These are phyloP conservation scores for Entomortierella beljakovae DNA, from an alignment of 192 early-diverging fungal species.

Conservation along the genomic window DNA sequence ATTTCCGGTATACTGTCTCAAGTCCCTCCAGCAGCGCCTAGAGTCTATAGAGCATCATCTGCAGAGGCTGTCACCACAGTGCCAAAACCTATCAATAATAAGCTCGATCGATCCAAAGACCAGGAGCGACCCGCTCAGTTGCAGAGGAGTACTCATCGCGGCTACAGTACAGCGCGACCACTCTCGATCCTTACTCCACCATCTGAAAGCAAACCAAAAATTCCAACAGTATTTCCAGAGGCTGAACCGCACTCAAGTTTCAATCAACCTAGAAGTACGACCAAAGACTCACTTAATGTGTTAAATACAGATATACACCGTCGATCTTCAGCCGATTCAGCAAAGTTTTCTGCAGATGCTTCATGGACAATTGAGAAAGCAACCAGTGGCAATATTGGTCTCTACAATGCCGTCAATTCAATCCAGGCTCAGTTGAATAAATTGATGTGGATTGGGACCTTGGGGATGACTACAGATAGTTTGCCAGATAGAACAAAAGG, in stretches of 20 bases:
- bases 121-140: conserved; percentile 12
- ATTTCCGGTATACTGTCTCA: conserved; percentile 9
- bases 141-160: conserved; percentile 56
- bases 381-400: conserved; percentile 91
- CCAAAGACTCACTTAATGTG: conserved; percentile 21
- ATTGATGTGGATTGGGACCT: conserved; percentile 80
- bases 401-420: conserved; percentile 90
- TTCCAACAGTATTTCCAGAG: conserved; percentile 52
- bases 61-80: conserved; percentile 28
- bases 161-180: conserved; percentile 34
- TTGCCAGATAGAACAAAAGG: conserved; percentile 69
- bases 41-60: conserved; percentile 24
- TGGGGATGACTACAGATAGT: conserved; percentile 80
- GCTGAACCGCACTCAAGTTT: conserved; percentile 20
- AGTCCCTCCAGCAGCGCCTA: conserved; percentile 16
- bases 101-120: conserved; percentile 30
- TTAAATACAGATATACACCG: conserved; percentile 8
- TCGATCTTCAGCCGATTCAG: conserved; percentile 49
- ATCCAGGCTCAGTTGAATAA: conserved; percentile 65
- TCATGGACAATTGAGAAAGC: conserved; percentile 79
- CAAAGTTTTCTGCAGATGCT: conserved; percentile 55
- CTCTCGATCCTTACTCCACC: conserved; percentile 28
- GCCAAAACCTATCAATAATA: conserved; percentile 35
- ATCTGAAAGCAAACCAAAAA: conserved; percentile 14
- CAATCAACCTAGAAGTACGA: conserved; percentile 55